A percentile compares a stretch with the other conserved stretches of the same genome.
These are phyloP conservation scores for Nicotiana attenuata DNA, from an alignment of 257 asterid species.

Conservation along the genomic window DNA sequence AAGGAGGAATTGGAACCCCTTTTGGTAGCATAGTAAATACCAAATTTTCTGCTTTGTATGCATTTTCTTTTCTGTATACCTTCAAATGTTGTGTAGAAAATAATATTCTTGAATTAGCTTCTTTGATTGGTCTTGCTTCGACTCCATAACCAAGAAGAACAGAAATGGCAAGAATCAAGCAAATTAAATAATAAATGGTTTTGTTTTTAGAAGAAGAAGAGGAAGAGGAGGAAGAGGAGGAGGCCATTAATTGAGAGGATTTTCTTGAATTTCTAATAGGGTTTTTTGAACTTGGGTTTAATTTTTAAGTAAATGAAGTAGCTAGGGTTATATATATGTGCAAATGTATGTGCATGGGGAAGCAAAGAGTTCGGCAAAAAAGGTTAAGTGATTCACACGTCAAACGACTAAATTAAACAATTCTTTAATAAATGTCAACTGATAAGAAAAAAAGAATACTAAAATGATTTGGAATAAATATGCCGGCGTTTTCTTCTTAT, in stretches of 20 bases:
- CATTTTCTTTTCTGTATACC: conserved; percentile 4
- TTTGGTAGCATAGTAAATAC: conserved; percentile 20
- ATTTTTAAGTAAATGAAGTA: neutral
- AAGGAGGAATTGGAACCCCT: conserved; percentile 25
- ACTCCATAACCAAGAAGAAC: conserved; percentile 2
- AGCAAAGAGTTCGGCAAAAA: conserved; percentile 5
- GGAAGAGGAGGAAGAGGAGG: conserved; percentile 7
- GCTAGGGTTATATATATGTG: neutral
- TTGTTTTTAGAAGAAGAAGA: conserved; percentile 1
- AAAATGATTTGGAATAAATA: neutral
- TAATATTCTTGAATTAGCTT: neutral
- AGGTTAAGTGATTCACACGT: conserved; percentile 16
- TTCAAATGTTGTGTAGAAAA: conserved; percentile 19
- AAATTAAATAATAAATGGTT: neutral
- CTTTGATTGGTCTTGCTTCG: conserved; percentile 12
- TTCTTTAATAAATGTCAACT: neutral
- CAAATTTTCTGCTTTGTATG: conserved; percentile 1
- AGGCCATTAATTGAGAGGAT: conserved; percentile 5
- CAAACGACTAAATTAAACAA: neutral
- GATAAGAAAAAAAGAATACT: neutral
- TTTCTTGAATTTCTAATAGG: neutral
- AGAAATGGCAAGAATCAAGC: conserved; percentile 1
- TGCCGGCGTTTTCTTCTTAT: neutral
- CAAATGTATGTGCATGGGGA: conserved; percentile 15
- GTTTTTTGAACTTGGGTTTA: neutral